A percentile compares a stretch with the other conserved stretches of the same genome.
Evolutionary conservation across 202 grass and related monocot species (phyloP).

Genomic region (Elaeis oleifera): DNA sequence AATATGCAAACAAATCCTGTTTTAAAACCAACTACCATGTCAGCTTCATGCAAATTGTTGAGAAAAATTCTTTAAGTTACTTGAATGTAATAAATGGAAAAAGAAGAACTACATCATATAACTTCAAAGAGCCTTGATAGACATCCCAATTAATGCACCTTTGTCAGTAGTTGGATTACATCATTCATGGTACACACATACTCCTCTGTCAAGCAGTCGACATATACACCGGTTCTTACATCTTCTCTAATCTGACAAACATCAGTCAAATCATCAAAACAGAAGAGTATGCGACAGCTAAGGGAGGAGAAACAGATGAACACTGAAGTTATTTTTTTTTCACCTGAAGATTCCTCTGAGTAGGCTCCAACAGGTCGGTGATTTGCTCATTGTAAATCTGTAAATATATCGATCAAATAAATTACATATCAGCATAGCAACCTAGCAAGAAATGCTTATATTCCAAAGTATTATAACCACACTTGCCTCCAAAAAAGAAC

Average conservation of each 20-base stretch:
- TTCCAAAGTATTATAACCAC: constrained; percentile 24
- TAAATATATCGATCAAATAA: constrained; percentile 20
- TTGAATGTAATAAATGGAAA: neutral
- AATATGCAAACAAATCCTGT: too few species aligned
- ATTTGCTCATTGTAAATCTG: constrained; percentile 99
- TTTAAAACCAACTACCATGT: too few species aligned
- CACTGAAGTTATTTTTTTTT: constrained; percentile 14
- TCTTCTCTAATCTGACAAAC: constrained; percentile 87
- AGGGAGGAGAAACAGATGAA: constrained; percentile 13
- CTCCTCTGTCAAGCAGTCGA: constrained; percentile 88
- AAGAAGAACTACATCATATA: neutral
- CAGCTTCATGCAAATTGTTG: too few species aligned
- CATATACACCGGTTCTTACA: constrained; percentile 82
- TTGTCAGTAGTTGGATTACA: constrained; percentile 72
- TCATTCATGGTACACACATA: constrained; percentile 66
- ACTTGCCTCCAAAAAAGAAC: constrained; percentile 94
- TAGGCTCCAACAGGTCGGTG: constrained; percentile 87
- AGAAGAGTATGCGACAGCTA: constrained; percentile 6
- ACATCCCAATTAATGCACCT: constrained; percentile 33
- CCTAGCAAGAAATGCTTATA: constrained; percentile 2
- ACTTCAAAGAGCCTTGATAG: neutral
- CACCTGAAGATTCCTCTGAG: constrained; percentile 78
- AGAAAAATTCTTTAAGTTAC: too few species aligned
- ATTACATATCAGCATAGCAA: constrained; percentile 23
- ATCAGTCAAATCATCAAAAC: constrained; percentile 1